Base-by-base conservation (phyloP, 768 basidiomycete genomes). In the Russula abietina region DNA sequence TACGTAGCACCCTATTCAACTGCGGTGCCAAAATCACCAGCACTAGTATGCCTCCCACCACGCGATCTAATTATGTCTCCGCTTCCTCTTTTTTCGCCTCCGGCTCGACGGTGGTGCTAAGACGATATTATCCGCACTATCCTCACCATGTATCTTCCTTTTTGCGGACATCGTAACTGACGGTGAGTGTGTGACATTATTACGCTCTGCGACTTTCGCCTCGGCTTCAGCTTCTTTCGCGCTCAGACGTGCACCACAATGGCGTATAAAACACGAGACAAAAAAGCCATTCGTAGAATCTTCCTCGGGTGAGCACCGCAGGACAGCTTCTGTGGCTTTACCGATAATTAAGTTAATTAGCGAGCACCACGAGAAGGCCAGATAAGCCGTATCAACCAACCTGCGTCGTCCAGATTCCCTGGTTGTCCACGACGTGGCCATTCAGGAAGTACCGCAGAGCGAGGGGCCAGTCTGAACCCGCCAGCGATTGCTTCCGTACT, bases 221-320 rank as follows among this genome's bases (percentile, higher is more conserved):
- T 66, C 56, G 49, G 45, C 33, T 46, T 64, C 56, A 41, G 45
- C 33, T 46, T 28, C 14, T 30, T 48, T 48, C 16, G 11, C 38
- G 9, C 17, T 26, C 19, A 30, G 19, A 38, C 6, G 52, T 39
- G 17, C 26, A 28, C 41, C 43, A 17, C 38, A 30, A 48, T 33
- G 57, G 36, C 72, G 60, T n/a, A 92, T 77, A 71, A 98, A 94
- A 73, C 90, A 97, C n/a, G 91, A 87, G 26, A 99, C 95, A 69
- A 99, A 99, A 78, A 99, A 99, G 0, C 97, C 97, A 70, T 98
- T 98, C 14, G 91, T 93, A 41, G 82, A 84, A 70, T 98, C 94
- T 64, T 89, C 90, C 58, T 86, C 84, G 16, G 91, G 85, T 30
- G 81, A 80, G 72, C 91, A 93, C 19, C 91, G 84, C 30, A 93